These are phyloP conservation scores for Ogataea neopini DNA, from an alignment of 805 yeast genomes.

Conservation along the genomic window DNA sequence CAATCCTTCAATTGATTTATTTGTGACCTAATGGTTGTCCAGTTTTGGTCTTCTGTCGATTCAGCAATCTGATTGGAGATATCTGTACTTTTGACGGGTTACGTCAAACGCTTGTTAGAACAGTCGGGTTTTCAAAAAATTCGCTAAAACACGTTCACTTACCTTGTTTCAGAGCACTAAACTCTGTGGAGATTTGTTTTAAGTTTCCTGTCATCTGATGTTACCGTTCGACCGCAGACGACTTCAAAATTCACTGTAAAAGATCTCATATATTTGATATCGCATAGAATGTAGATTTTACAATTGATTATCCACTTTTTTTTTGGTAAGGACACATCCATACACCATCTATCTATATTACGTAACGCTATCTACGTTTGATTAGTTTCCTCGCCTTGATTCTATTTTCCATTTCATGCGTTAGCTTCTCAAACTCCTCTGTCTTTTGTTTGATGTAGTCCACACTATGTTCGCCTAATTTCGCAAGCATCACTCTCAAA, in stretches of 20 bases:
- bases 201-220: neutral
- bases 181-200: slow-evolving; percentile 6
- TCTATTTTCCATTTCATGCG: slow-evolving; percentile 11
- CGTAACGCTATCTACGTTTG: too few relatives aligned
- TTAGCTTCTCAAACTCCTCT: slow-evolving; percentile 13
- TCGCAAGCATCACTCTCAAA: slow-evolving; percentile 22
- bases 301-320: too few relatives aligned
- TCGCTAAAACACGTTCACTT: neutral
- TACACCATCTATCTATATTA: slow-evolving; percentile 1
- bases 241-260: too few relatives aligned
- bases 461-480: slow-evolving; percentile 12
- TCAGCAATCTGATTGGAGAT: slow-evolving; percentile 3
- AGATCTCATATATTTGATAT: too few relatives aligned
- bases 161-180: slow-evolving; percentile 3
- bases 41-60: slow-evolving; percentile 2
- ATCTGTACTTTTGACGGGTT: neutral
- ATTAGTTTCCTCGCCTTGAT: slow-evolving; percentile 17
- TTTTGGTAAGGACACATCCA: neutral
- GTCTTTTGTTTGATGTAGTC: slow-evolving; percentile 13
- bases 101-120: neutral
- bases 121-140: neutral
- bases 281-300: too few relatives aligned
- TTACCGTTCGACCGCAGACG: too few relatives aligned
- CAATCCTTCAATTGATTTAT: slow-evolving; percentile 22
- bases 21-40: slow-evolving; percentile 9